These are phyloP conservation scores for Tetracentron sinense DNA, from an alignment of 164 flowering plant species.

Conservation along the genomic window DNA sequence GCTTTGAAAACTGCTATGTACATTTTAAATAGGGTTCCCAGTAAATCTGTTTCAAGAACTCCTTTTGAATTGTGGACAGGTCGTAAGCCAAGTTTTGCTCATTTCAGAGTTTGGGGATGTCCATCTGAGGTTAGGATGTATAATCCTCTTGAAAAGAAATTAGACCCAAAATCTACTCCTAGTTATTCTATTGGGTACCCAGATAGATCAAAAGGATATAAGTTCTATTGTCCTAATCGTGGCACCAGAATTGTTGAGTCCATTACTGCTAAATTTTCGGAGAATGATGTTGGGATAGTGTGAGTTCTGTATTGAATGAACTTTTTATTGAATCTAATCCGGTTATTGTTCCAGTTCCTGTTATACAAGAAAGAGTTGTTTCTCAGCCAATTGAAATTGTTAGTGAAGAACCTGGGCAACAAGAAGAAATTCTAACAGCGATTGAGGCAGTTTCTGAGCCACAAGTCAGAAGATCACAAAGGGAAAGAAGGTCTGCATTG, in stretches of 20 bases:
- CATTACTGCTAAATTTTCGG: not conserved
- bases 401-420: too few species aligned
- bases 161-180: not conserved
- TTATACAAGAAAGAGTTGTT: not conserved
- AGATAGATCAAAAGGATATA: not conserved
- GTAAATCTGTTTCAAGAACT: not conserved
- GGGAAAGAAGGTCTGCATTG: not conserved
- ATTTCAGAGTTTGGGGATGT: not conserved
- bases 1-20: too few species aligned
- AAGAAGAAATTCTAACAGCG: too few species aligned
- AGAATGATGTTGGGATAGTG: not conserved
- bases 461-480: not conserved
- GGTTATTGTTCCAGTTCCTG: too few species aligned
- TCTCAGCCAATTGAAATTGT: too few species aligned
- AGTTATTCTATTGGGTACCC: not conserved
- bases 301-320: too few species aligned
- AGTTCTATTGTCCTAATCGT: not conserved
- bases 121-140: not conserved
- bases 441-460: not conserved
- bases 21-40: not conserved
- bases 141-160: not conserved
- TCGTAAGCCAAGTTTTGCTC: not conserved
- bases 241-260: not conserved
- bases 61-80: not conserved
- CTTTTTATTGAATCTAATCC: too few species aligned